phyloP scores from a whole-genome alignment of 495 filamentous ascomycete genomes.

The Ascobolus immersus region DNA sequence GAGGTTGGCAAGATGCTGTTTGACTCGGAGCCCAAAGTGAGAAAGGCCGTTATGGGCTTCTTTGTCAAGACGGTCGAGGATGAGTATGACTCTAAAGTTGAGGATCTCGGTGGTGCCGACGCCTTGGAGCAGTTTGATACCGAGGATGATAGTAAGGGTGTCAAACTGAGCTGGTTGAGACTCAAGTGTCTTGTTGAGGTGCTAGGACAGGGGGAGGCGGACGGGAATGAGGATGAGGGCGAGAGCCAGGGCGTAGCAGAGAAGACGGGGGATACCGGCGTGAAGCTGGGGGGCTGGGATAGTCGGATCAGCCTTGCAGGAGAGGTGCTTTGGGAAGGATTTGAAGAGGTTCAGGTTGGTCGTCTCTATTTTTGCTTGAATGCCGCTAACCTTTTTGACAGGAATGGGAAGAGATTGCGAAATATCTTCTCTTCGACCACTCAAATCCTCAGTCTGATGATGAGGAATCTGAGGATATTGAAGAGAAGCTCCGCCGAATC shows the following conservation, averaged over 20 bases:
- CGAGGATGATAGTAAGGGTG: slow-evolving; percentile 46
- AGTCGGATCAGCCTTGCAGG: slow-evolving; percentile 68
- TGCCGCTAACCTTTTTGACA: too few species aligned
- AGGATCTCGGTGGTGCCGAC: slow-evolving; percentile 66
- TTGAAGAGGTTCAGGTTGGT: slow-evolving; percentile 50
- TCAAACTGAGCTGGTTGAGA: slow-evolving; percentile 62
- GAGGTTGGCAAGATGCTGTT: slow-evolving; percentile 62
- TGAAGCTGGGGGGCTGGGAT: slow-evolving; percentile 34
- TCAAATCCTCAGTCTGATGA: slow-evolving; percentile 24
- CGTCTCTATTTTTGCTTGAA: too few species aligned
- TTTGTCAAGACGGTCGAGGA: slow-evolving; percentile 69
- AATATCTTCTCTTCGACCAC: slow-evolving; percentile 80
- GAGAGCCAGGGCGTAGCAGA: slow-evolving; percentile 20
- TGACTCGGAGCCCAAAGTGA: slow-evolving; percentile 55
- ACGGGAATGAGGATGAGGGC: slow-evolving; percentile 17
- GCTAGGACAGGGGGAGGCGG: slow-evolving; percentile 31
- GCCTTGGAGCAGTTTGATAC: slow-evolving; percentile 38
- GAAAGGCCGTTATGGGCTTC: slow-evolving; percentile 69
- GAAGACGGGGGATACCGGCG: slow-evolving; percentile 8
- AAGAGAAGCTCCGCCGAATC: slow-evolving; percentile 31
- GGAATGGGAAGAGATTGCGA: slow-evolving; percentile 70
- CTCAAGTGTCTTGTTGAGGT: slow-evolving; percentile 73
- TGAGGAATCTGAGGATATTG: slow-evolving; percentile 28
- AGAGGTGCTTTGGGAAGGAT: slow-evolving; percentile 55
- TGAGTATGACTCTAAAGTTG: slow-evolving; percentile 48